These are phyloP conservation scores for Ochromonas danica DNA, from an alignment of 108 stramenopile species.

Conservation along the genomic window DNA sequence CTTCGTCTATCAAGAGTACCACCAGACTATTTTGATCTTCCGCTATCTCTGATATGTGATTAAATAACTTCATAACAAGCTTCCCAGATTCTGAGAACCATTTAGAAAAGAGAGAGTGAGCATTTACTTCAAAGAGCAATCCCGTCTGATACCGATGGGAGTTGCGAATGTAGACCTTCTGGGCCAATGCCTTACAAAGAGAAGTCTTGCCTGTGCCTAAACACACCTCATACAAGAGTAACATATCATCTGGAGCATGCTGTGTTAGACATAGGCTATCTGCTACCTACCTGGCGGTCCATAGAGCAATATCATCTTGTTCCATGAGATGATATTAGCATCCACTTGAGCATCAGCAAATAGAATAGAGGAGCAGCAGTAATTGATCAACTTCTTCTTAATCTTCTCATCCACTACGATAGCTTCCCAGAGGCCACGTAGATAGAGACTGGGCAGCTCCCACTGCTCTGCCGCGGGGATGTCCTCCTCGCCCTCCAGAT, in stretches of 20 bases:
- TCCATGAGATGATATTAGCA: constrained; percentile 63
- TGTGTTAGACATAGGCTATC: constrained; percentile 47
- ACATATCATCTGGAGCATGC: not conserved
- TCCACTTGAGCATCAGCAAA: constrained; percentile 49
- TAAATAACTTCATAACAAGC: constrained; percentile 68
- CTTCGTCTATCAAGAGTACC: constrained; percentile 65
- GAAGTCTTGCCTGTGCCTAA: constrained; percentile 31
- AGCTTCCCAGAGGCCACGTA: constrained; percentile 53
- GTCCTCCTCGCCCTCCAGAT: constrained; percentile 45
- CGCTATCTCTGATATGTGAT: constrained; percentile 68
- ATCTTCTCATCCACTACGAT: constrained; percentile 48
- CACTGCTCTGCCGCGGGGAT: constrained; percentile 46
- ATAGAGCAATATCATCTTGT: constrained; percentile 74
- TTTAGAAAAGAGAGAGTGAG: constrained; percentile 75
- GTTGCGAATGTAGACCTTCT: constrained; percentile 28
- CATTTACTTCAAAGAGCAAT: constrained; percentile 70
- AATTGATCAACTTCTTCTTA: constrained; percentile 51
- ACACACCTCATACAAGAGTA: not conserved
- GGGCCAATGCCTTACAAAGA: constrained; percentile 35
- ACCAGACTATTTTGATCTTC: constrained; percentile 69
- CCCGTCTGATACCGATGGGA: constrained; percentile 2
- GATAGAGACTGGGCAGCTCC: constrained; percentile 38
- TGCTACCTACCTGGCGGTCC: constrained; percentile 74
- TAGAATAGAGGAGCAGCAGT: constrained; percentile 52
- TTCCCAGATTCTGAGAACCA: constrained; percentile 86